Conservation (phyloP, 2,329 filamentous ascomycete genomes). For the Albifimbria verrucaria region DNA sequence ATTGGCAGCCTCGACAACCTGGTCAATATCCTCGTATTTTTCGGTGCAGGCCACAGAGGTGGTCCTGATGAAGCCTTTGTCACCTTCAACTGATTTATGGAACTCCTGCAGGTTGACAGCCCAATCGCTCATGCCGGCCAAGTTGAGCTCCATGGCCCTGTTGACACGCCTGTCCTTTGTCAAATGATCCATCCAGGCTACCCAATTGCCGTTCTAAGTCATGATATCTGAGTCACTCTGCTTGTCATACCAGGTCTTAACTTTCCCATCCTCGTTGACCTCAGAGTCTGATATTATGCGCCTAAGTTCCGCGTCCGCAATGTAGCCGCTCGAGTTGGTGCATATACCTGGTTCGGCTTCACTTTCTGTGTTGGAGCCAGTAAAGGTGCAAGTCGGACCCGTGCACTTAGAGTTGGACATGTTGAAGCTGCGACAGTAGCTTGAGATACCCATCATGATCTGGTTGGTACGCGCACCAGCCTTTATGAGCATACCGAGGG, state of each 20-base stretch:
- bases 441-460: slow-evolving; percentile 20
- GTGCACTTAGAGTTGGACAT: slow-evolving; percentile 20
- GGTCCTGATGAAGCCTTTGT: neutral
- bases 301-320: neutral
- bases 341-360: neutral
- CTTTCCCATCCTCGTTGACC: neutral
- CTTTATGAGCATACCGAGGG: slow-evolving; percentile 25
- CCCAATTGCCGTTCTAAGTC: neutral
- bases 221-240: neutral
- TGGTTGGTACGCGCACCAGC: slow-evolving; percentile 22
- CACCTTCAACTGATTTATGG: neutral
- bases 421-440: slow-evolving; percentile 24
- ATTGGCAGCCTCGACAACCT: neutral
- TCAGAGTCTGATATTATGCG: neutral
- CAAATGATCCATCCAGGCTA: neutral
- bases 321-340: neutral
- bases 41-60: neutral
- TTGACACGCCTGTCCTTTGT: neutral
- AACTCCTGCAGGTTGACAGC: neutral
- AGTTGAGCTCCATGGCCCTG: neutral
- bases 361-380: slow-evolving; percentile 6
- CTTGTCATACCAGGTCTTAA: neutral
- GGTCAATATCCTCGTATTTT: neutral
- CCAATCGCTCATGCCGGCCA: neutral
- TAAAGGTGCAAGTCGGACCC: slow-evolving; percentile 15